Evolutionary conservation across 129 eudicot species (phyloP), one percentile per base, ranked within the genome.

Genomic region (Gnaphalium uliginosum): DNA sequence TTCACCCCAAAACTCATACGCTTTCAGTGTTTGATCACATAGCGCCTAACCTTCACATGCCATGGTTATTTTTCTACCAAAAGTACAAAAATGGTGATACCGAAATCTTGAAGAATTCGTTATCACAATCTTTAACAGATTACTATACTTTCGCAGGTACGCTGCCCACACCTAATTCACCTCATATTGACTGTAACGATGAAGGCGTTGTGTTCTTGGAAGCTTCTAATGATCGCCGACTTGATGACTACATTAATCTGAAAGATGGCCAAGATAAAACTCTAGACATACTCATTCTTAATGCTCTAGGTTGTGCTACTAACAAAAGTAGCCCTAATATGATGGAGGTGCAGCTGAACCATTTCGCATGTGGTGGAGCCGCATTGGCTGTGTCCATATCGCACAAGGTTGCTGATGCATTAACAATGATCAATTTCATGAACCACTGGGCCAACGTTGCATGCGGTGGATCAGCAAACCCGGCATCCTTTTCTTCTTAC

Each of bases 321-420:
- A 4, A 4, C n/a, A 50, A 27, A 27, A 7, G 19, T 27, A 17
- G 41, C 22, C 23, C 18, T 64, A 17, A 3, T 30, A 13, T 30
- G 23, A 17, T 30, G 3, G 46, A 30, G 43, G 69, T 64, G 18
- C 46, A 64, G n/a, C 14, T 57, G 63, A 57, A 57, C 27, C 63
- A 22, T 22, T 22, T 57, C 25, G 1, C 63, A 6, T 57, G 69
- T 30, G 46, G 69, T 26, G 69, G 69, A 64, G 46, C 7, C 14
- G 46, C 41, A 15, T 18, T 64, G 69, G 69, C 46, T 17, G 19
- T 64, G 19, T 14, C 69, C 22, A 14, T 64, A 29, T 29, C 69
- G 22, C 69, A 64, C 43, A 64, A 30, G 11, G 19, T 64, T 64
- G 69, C 69, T 15, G 69, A 64, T 30, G 69, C 22, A 27, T 4